These are phyloP conservation scores for Globisporangium iwayamae DNA, from an alignment of 352 stramenopile species.

Conservation along the genomic window DNA sequence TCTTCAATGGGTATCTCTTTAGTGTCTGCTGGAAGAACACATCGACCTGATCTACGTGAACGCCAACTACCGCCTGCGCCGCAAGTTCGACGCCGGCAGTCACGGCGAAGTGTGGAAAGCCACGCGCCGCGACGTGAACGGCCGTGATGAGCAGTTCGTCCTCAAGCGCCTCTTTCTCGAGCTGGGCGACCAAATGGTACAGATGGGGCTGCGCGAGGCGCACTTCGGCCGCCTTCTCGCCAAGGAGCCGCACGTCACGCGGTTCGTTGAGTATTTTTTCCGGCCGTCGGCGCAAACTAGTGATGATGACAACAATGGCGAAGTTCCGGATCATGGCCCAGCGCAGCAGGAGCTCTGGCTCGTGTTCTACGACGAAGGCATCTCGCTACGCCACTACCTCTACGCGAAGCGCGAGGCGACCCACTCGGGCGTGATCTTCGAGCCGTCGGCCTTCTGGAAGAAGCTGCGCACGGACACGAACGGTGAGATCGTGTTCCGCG, in stretches of 20 bases:
- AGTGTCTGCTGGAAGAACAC: conserved; percentile 56
- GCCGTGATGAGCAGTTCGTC: conserved; percentile 55
- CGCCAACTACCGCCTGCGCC: conserved; percentile 64
- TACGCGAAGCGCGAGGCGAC: conserved; percentile 62
- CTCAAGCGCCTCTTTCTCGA: conserved; percentile 86
- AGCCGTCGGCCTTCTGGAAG: conserved; percentile 79
- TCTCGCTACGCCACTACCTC: conserved; percentile 83
- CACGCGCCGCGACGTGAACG: conserved; percentile 17
- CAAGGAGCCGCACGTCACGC: conserved; percentile 56
- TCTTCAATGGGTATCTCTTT: neutral
- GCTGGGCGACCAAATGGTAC: conserved; percentile 49
- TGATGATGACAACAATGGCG: neutral
- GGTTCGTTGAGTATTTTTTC: conserved; percentile 90
- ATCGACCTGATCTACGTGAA: conserved; percentile 68
- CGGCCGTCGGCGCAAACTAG: conserved; percentile 19
- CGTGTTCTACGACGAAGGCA: conserved; percentile 89
- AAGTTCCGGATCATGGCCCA: conserved; percentile 4
- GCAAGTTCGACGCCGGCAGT: conserved; percentile 80
- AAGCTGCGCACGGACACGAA: conserved; percentile 48
- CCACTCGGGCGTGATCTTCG: conserved; percentile 47
- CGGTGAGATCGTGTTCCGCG: conserved; percentile 75
- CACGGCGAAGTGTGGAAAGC: conserved; percentile 84
- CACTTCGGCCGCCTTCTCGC: conserved; percentile 67
- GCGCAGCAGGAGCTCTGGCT: conserved; percentile 75
- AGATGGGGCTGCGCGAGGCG: conserved; percentile 80